A percentile compares a stretch with the other conserved stretches of the same genome.
These are phyloP conservation scores for Sambucus nigra DNA, from an alignment of 129 eudicot species.

Conservation along the genomic window DNA sequence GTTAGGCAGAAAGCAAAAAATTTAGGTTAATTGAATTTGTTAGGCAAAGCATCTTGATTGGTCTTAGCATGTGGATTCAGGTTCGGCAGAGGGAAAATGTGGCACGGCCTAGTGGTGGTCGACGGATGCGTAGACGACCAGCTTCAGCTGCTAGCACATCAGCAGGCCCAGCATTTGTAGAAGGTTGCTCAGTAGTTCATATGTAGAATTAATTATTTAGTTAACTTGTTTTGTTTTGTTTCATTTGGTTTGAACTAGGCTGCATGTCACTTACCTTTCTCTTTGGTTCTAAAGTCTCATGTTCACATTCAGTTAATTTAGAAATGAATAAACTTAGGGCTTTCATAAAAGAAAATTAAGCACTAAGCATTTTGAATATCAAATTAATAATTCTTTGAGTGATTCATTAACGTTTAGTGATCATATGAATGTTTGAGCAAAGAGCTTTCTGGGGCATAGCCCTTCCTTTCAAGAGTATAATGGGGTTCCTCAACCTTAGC, in stretches of 20 bases:
- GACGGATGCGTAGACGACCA: constrained; percentile 87
- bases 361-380: no score
- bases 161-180: constrained; percentile 57
- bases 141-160: constrained; percentile 77
- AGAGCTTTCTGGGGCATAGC: no score
- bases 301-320: no score
- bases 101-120: constrained; percentile 39
- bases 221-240: background rate
- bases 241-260: background rate
- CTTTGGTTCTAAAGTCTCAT: background rate
- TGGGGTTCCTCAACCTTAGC: no score
- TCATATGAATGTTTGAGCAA: no score
- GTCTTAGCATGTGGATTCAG: constrained; percentile 29
- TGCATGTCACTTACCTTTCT: background rate
- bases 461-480: no score
- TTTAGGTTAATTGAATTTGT: background rate
- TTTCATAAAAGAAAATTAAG: no score
- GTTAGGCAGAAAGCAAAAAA: no score
- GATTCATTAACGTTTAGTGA: no score
- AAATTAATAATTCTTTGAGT: no score
- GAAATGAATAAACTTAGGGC: no score
- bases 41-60: constrained; percentile 3
- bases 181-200: constrained; percentile 33
- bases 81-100: constrained; percentile 62
- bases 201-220: background rate